phyloP scores from a whole-genome alignment of 1,284 basidiomycete species.

The Pulchroboletus neoregius region DNA sequence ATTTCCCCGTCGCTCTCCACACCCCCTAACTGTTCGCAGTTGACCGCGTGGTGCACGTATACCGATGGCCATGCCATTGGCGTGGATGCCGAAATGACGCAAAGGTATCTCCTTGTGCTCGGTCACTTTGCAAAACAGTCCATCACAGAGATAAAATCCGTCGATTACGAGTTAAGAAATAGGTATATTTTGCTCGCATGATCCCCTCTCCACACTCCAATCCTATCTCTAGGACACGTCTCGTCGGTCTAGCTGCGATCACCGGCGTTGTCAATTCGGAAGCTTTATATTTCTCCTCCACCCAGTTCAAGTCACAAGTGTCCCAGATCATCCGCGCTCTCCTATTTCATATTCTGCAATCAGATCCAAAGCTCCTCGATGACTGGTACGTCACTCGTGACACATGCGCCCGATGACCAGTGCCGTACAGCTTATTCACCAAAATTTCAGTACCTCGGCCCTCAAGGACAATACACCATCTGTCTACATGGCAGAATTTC shows the following conservation, averaged over 20 bases:
- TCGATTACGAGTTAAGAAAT: conserved; percentile 65
- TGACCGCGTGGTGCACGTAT: conserved; percentile 90
- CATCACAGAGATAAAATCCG: conserved; percentile 40
- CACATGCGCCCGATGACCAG: not conserved
- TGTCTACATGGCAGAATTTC: conserved; percentile 77
- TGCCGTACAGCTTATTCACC: not conserved
- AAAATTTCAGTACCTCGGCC: conserved; percentile 44
- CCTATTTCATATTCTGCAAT: conserved; percentile 65
- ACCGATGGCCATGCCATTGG: conserved; percentile 82
- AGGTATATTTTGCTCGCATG: conserved; percentile 41
- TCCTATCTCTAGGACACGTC: conserved; percentile 56
- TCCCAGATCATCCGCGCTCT: conserved; percentile 73
- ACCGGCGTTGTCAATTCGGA: conserved; percentile 83
- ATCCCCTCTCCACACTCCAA: not conserved
- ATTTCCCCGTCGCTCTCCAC: not conserved
- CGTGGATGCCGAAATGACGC: conserved; percentile 67
- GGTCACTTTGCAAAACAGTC: conserved; percentile 66
- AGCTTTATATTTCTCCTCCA: conserved; percentile 74
- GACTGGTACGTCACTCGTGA: conserved; percentile 51
- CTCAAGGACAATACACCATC: conserved; percentile 69
- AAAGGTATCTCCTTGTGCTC: conserved; percentile 70
- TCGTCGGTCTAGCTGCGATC: conserved; percentile 84
- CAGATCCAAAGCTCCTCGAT: conserved; percentile 58
- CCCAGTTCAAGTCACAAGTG: conserved; percentile 73
- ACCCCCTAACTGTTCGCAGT: conserved; percentile 42